Percentiles rank a stretch among this genome's conserved stretches.
Evolutionary conservation across 768 basidiomycete species (phyloP).

Genomic region (Phlebiopsis flavidoalba): DNA sequence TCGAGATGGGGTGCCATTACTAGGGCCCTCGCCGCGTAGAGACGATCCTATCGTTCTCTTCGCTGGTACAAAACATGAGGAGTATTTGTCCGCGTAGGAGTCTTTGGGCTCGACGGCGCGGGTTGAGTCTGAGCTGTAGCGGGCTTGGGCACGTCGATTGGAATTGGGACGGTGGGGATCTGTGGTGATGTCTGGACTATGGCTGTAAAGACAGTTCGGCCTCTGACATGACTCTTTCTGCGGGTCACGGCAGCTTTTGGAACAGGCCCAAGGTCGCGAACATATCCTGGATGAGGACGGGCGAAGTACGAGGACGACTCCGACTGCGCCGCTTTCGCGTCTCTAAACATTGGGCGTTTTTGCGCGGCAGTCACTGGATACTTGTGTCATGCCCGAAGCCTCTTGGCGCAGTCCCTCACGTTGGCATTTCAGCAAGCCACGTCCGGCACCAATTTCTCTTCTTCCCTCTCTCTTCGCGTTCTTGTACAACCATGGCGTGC

Average conservation of each 20-base stretch:
- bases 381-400: too few relatives aligned
- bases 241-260: slow-evolving; percentile 55
- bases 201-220: slow-evolving; percentile 62
- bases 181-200: slow-evolving; percentile 36
- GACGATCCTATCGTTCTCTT: slow-evolving; percentile 22
- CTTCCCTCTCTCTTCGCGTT: not conserved
- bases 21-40: slow-evolving; percentile 7
- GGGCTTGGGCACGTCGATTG: slow-evolving; percentile 26
- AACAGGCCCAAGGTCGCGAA: slow-evolving; percentile 61
- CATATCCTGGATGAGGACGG: slow-evolving; percentile 35
- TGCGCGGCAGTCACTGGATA: not conserved
- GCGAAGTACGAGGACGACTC: not conserved
- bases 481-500: not conserved
- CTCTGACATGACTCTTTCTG: slow-evolving; percentile 43
- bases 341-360: not conserved
- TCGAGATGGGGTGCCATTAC: slow-evolving; percentile 10
- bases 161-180: slow-evolving; percentile 34
- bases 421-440: too few relatives aligned
- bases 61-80: slow-evolving; percentile 22
- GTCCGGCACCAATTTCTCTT: not conserved
- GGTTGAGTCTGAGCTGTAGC: slow-evolving; percentile 6
- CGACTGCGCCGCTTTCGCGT: not conserved
- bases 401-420: too few relatives aligned
- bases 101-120: slow-evolving; percentile 11
- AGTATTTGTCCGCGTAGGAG: slow-evolving; percentile 12